Conservation (phyloP, 1,284 basidiomycete species). For the Trichosporon faecale region DNA sequence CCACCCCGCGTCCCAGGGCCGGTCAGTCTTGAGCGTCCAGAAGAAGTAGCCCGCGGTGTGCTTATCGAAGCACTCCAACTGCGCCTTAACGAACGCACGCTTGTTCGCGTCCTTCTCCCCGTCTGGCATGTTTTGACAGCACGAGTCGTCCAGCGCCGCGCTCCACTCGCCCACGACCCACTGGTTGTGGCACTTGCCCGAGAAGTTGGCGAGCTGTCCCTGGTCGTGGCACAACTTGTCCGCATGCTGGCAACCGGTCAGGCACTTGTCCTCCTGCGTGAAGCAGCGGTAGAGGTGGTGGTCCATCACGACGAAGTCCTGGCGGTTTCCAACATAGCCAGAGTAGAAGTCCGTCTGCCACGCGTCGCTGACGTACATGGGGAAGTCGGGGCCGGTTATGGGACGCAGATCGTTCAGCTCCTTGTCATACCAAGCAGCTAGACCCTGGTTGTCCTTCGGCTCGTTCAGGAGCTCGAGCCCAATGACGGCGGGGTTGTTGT, state of each 20-base stretch:
- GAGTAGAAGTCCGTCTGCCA: constrained; percentile 72
- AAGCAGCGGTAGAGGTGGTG: constrained; percentile 80
- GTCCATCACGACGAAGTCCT: constrained; percentile 65
- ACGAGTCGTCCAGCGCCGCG: constrained; percentile 68
- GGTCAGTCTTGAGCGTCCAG: constrained; percentile 82
- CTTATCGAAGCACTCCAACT: constrained; percentile 66
- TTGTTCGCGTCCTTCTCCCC: constrained; percentile 57
- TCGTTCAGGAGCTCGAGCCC: constrained; percentile 84
- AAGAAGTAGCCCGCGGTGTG: constrained; percentile 75
- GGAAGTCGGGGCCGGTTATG: constrained; percentile 58
- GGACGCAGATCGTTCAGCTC: constrained; percentile 61
- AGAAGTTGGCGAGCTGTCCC: constrained; percentile 22
- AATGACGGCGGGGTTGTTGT: constrained; percentile 63
- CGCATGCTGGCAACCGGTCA: constrained; percentile 62
- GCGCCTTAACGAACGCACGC: constrained; percentile 61
- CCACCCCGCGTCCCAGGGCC: constrained; percentile 71
- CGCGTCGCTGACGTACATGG: constrained; percentile 71
- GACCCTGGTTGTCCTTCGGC: constrained; percentile 59
- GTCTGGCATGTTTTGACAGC: constrained; percentile 54
- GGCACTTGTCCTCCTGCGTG: constrained; percentile 58
- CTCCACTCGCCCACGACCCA: constrained; percentile 83
- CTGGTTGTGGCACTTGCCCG: constrained; percentile 55
- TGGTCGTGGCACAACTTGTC: constrained; percentile 34
- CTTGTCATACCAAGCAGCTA: constrained; percentile 65
- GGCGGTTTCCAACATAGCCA: constrained; percentile 55